phyloP scores from a whole-genome alignment of 345 rosid species.

The Ailanthus altissimus region DNA sequence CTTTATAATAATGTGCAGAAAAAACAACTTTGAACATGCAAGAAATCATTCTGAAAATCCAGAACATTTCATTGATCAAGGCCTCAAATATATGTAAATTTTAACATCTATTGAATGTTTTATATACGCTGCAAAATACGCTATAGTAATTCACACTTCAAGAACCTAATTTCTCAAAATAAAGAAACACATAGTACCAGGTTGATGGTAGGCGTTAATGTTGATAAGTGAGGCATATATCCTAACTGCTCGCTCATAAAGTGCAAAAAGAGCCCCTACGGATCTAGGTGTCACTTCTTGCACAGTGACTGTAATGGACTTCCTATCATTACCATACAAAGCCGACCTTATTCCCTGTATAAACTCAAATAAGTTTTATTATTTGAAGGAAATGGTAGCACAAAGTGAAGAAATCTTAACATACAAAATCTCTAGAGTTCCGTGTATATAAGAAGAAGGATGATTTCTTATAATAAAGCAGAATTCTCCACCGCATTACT shows the following conservation, averaged over 20 bases:
- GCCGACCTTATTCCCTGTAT: constrained; percentile 96
- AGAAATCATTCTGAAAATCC: not conserved
- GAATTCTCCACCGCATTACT: constrained; percentile 47
- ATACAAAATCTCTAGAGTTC: constrained; percentile 50
- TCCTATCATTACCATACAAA: constrained; percentile 82
- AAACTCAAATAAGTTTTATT: constrained; percentile 26
- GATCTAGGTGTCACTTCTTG: constrained; percentile 93
- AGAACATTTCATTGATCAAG: not conserved
- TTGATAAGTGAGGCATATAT: constrained; percentile 81
- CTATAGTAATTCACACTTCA: not conserved
- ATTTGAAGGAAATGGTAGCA: constrained; percentile 3
- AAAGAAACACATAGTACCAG: constrained; percentile 50
- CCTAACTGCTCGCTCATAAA: constrained; percentile 98
- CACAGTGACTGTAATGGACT: constrained; percentile 84
- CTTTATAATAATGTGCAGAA: not conserved
- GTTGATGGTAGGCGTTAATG: constrained; percentile 96
- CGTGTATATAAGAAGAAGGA: constrained; percentile 31
- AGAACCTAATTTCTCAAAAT: constrained; percentile 14
- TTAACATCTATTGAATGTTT: not conserved
- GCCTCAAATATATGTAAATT: not conserved
- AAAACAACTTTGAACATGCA: not conserved
- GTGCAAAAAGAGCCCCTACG: constrained; percentile 90
- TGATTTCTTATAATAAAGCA: constrained; percentile 52
- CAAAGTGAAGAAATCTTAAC: constrained; percentile 8
- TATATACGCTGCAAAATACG: not conserved